Conservation (phyloP, 75 land plant species). For the Cupressus sempervirens region DNA sequence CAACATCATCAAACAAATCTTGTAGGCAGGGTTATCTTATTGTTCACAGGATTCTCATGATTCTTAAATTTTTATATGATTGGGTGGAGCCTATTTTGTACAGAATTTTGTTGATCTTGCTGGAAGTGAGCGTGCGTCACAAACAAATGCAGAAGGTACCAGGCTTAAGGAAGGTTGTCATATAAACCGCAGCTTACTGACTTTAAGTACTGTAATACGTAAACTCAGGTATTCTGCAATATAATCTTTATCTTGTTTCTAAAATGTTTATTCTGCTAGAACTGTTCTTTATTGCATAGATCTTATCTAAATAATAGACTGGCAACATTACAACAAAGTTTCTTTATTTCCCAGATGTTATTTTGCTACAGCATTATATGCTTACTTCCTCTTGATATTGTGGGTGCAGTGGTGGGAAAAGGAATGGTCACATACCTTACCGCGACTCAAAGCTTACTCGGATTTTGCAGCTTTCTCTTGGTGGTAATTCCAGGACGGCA, state of each 20-base stretch:
- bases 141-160: constrained; percentile 74
- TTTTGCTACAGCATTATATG: neutral
- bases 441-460: constrained; percentile 86
- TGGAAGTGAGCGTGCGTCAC: constrained; percentile 89
- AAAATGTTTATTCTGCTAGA: neutral
- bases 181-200: constrained; percentile 82
- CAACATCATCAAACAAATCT: neutral
- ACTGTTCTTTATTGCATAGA: neutral
- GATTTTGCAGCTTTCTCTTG: constrained; percentile 83
- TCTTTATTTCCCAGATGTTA: neutral
- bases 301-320: neutral
- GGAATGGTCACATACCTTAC: constrained; percentile 71
- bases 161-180: constrained; percentile 92
- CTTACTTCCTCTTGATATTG: neutral
- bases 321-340: neutral
- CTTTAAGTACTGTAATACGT: constrained; percentile 85
- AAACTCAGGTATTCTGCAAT: constrained; percentile 63
- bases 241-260: neutral
- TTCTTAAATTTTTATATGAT: neutral
- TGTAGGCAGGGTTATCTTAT: neutral
- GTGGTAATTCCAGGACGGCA: constrained; percentile 89
- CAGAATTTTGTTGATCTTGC: constrained; percentile 96
- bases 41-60: neutral
- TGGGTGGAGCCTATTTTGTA: neutral
- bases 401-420: constrained; percentile 55